phyloP scores from a whole-genome alignment of 2,329 filamentous ascomycete species.

The Penicillium sp. region DNA sequence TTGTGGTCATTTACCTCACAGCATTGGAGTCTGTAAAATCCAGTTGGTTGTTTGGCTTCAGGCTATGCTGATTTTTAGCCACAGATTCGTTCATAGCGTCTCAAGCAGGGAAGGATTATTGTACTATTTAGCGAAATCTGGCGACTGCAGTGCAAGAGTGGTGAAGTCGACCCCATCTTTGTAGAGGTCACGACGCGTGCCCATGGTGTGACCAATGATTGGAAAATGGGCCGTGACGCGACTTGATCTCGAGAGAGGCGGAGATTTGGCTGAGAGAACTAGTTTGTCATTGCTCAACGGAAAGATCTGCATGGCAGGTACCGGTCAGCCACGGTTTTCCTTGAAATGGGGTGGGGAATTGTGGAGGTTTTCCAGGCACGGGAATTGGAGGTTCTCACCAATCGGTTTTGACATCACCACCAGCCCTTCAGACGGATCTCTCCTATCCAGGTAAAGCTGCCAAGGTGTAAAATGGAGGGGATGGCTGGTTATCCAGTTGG shows the following conservation, averaged over 20 bases:
- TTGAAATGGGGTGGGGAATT: conserved; percentile 2
- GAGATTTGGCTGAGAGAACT: background rate
- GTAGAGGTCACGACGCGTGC: conserved; percentile 54
- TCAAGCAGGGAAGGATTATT: conserved; percentile 41
- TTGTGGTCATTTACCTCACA: conserved; percentile 62
- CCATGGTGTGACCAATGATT: conserved; percentile 31
- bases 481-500: background rate
- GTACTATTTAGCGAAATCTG: conserved; percentile 64
- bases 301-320: background rate
- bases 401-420: conserved; percentile 4
- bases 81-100: conserved; percentile 35
- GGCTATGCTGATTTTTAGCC: conserved; percentile 37
- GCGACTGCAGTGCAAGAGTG: conserved; percentile 62
- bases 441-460: conserved; percentile 3
- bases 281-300: background rate
- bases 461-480: background rate
- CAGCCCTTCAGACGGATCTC: conserved; percentile 8
- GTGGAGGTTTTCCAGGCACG: conserved; percentile 13
- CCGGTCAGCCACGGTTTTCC: conserved; percentile 1
- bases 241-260: background rate
- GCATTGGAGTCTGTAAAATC: conserved; percentile 81
- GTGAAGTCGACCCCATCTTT: conserved; percentile 66
- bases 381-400: conserved; percentile 10
- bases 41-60: conserved; percentile 64
- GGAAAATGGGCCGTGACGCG: conserved; percentile 6